Conservation (phyloP, 202 grass and related monocot genomes). For the Zoysia matrella region DNA sequence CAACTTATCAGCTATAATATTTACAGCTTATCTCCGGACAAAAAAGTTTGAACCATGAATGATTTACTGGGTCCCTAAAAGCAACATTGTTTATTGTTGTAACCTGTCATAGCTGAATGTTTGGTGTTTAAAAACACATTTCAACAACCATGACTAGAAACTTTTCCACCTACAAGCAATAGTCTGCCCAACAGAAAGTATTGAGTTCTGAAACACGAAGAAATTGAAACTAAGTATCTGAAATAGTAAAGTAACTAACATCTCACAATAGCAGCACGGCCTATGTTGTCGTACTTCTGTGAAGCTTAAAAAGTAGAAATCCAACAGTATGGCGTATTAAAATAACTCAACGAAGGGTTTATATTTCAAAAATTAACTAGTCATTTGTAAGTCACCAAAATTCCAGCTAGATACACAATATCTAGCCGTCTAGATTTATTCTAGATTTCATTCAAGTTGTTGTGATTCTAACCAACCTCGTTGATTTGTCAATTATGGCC, state of each 20-base stretch:
- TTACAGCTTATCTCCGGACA: background rate
- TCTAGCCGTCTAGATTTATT: background rate
- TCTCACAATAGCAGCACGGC: background rate
- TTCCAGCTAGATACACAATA: background rate
- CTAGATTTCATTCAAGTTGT: background rate
- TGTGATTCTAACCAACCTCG: background rate
- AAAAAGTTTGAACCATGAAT: slow-evolving; percentile 1
- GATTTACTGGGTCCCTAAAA: background rate
- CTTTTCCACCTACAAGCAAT: background rate
- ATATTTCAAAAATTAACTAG: slow-evolving; percentile 9
- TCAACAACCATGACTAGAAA: slow-evolving; percentile 21
- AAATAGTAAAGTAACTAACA: background rate
- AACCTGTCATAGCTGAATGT: background rate
- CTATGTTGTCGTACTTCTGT: background rate
- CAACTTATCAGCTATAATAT: slow-evolving; percentile 11
- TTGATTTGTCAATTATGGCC: background rate
- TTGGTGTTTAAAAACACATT: background rate
- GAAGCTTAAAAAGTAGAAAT: background rate
- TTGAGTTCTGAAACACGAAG: background rate
- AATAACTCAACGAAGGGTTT: background rate
- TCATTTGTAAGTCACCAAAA: background rate
- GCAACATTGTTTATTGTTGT: background rate
- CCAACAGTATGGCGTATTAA: background rate
- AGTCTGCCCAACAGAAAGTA: background rate
- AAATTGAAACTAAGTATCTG: background rate